Evolutionary conservation across 768 basidiomycete genomes (phyloP).

Genomic region (Tephrocybe sp.): DNA sequence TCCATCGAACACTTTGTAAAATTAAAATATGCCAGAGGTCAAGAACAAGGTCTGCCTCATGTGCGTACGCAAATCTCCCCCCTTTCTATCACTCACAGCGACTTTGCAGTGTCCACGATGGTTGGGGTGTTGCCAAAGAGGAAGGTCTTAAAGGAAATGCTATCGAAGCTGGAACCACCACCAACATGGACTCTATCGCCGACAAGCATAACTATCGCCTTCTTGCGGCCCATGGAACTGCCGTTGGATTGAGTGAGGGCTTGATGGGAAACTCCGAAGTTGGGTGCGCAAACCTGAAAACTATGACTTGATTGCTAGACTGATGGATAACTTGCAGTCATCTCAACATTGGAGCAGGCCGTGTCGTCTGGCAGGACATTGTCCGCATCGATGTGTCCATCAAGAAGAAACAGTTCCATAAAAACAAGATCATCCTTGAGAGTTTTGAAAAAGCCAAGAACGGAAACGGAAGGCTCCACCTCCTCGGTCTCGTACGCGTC

Average conservation of each 20-base stretch:
- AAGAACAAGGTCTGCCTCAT: constrained; percentile 93
- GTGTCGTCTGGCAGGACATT: constrained; percentile 97
- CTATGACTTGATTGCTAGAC: neutral
- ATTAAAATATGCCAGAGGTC: constrained; percentile 33
- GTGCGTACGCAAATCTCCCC: constrained; percentile 37
- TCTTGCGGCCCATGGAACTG: constrained; percentile 83
- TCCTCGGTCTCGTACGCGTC: constrained; percentile 75
- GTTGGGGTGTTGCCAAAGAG: constrained; percentile 81
- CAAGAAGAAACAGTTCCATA: constrained; percentile 84
- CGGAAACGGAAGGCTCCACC: constrained; percentile 79
- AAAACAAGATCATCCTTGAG: constrained; percentile 68
- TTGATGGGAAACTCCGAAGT: constrained; percentile 99
- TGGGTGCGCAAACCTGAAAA: constrained; percentile 53
- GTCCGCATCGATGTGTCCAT: constrained; percentile 92
- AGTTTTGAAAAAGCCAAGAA: constrained; percentile 78
- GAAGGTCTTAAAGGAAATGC: constrained; percentile 82
- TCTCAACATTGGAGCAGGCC: constrained; percentile 92
- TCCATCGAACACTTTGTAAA: too few relatives aligned
- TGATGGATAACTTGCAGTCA: constrained; percentile 48
- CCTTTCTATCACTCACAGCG: neutral
- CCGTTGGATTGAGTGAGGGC: constrained; percentile 89
- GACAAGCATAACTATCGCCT: constrained; percentile 70
- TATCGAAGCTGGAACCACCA: constrained; percentile 80
- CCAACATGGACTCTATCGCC: constrained; percentile 86
- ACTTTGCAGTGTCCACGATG: constrained; percentile 80